Conservation (phyloP, 768 basidiomycete species). For the Rhodotorula toruloides region DNA sequence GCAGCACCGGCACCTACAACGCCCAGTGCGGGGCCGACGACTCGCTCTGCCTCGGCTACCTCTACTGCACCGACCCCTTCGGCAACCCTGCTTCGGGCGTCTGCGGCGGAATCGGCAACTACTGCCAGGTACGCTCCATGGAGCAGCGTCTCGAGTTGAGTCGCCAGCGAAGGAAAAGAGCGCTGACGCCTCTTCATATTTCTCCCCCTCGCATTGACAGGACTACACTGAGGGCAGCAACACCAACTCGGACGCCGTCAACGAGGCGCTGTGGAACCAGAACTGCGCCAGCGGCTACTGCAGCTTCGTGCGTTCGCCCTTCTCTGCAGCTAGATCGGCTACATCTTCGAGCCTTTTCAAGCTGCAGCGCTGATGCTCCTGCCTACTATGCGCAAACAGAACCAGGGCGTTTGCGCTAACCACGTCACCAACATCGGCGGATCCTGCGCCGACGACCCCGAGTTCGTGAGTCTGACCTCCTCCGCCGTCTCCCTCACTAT, state of each 20-base stretch:
- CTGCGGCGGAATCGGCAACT: conserved; percentile 23
- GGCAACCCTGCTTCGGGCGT: not conserved
- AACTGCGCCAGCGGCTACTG: conserved; percentile 20
- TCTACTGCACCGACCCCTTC: conserved; percentile 22
- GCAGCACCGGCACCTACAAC: conserved; percentile 5
- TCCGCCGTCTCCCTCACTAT: not conserved
- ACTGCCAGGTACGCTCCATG: conserved; percentile 21
- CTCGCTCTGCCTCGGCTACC: conserved; percentile 3
- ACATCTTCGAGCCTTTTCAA: conserved; percentile 3
- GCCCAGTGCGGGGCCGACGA: conserved; percentile 9
- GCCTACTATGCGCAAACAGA: not conserved
- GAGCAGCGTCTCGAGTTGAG: too few species aligned
- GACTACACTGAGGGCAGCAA: conserved; percentile 5
- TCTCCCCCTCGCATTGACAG: too few species aligned
- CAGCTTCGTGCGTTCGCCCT: conserved; percentile 5
- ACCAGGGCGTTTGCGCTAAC: not conserved
- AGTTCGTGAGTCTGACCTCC: not conserved
- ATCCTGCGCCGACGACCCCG: conserved; percentile 16
- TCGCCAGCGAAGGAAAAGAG: too few species aligned
- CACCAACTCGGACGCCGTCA: not conserved
- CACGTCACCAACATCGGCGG: conserved; percentile 2
- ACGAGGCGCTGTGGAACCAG: not conserved
- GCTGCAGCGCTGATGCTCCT: too few species aligned
- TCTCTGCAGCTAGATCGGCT: conserved; percentile 1
- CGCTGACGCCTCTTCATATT: not conserved